Evolutionary conservation across 2,329 filamentous ascomycete genomes (phyloP).

Genomic region (Gliomastix tumulicola): DNA sequence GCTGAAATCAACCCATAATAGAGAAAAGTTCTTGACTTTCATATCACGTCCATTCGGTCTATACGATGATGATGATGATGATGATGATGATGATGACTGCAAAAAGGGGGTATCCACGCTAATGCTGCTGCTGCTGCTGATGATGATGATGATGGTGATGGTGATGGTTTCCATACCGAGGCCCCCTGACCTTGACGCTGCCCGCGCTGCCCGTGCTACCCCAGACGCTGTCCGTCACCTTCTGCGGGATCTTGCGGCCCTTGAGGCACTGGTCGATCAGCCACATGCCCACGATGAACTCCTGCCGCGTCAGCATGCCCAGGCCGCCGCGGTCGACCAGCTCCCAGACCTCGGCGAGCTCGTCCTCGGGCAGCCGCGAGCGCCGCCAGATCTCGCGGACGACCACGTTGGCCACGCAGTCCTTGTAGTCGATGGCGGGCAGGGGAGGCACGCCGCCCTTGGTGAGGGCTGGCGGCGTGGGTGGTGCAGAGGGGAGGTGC

Average conservation of each 20-base stretch:
- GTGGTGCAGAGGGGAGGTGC: slow-evolving; percentile 23
- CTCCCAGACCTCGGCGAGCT: slow-evolving; percentile 71
- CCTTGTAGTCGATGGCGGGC: slow-evolving; percentile 50
- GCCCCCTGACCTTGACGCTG: no score
- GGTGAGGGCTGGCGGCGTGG: not conserved
- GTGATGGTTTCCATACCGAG: no score
- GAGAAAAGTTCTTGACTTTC: no score
- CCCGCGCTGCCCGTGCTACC: no score
- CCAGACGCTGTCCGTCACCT: slow-evolving; percentile 71
- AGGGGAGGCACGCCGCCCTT: slow-evolving; percentile 11
- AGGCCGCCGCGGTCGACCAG: slow-evolving; percentile 54
- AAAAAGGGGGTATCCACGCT: no score
- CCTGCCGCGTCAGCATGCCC: slow-evolving; percentile 55
- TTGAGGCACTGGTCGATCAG: slow-evolving; percentile 74
- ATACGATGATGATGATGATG: no score
- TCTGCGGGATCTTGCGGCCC: slow-evolving; percentile 67
- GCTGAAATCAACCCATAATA: no score
- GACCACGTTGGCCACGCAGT: slow-evolving; percentile 59
- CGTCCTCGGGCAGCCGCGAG: slow-evolving; percentile 59
- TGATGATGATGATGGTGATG: no score
- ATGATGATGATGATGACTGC: no score
- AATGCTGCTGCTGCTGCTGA: no score
- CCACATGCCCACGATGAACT: slow-evolving; percentile 82
- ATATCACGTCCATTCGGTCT: no score
- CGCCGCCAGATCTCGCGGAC: slow-evolving; percentile 70